Evolutionary conservation across 1,139 yeast species (phyloP).

Genomic region (Sugiyamaella paludigena): DNA sequence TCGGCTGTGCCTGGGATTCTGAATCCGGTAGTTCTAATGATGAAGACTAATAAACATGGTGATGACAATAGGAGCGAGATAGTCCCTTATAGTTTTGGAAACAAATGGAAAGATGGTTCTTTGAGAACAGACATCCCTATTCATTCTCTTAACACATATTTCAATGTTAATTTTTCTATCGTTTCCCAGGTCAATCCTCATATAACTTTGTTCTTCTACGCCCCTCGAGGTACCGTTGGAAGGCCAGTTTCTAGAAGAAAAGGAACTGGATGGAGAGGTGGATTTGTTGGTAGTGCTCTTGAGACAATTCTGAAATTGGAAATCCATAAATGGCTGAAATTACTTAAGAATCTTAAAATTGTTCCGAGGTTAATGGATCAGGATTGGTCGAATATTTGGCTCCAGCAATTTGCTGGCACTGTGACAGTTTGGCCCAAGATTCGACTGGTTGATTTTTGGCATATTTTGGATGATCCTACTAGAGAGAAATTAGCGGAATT

Average conservation of each 20-base stretch:
- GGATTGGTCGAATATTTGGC: slow-evolving; percentile 78
- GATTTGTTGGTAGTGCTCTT: slow-evolving; percentile 68
- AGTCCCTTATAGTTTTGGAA: slow-evolving; percentile 70
- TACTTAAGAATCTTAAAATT: slow-evolving; percentile 62
- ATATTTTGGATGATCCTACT: slow-evolving; percentile 67
- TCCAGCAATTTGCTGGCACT: slow-evolving; percentile 72
- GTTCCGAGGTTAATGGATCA: slow-evolving; percentile 69
- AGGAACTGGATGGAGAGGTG: slow-evolving; percentile 65
- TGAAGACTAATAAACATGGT: slow-evolving; percentile 49
- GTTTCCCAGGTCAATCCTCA: slow-evolving; percentile 87
- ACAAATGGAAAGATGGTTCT: slow-evolving; percentile 74
- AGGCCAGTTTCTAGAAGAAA: slow-evolving; percentile 69
- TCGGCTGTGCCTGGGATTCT: slow-evolving; percentile 85
- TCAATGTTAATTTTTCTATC: slow-evolving; percentile 70
- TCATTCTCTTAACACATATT: slow-evolving; percentile 68
- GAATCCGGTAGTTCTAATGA: slow-evolving; percentile 78
- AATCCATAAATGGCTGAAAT: slow-evolving; percentile 69
- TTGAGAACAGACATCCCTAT: slow-evolving; percentile 70
- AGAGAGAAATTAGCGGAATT: slow-evolving; percentile 54
- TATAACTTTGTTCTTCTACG: slow-evolving; percentile 69
- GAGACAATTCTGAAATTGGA: slow-evolving; percentile 72
- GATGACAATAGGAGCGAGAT: slow-evolving; percentile 30
- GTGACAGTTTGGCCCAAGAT: slow-evolving; percentile 77
- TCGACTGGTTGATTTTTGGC: slow-evolving; percentile 55
- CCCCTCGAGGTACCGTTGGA: slow-evolving; percentile 80